These are phyloP conservation scores for Gonapodya prolifera DNA, from an alignment of 192 early-diverging fungal species.

Conservation along the genomic window DNA sequence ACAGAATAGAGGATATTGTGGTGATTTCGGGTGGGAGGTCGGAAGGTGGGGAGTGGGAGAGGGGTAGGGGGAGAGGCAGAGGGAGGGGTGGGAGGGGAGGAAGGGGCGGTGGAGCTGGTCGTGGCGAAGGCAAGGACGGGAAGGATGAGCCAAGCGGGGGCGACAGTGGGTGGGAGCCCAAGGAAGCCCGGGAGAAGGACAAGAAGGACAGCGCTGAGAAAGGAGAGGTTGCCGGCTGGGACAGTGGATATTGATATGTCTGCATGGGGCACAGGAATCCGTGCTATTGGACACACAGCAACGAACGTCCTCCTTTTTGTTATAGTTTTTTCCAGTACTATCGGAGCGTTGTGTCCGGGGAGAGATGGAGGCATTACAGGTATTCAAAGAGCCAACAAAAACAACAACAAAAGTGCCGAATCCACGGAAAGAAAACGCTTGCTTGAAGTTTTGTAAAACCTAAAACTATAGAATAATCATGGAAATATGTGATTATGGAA, in stretches of 20 bases:
- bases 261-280: no score
- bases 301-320: no score
- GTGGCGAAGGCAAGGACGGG: background rate
- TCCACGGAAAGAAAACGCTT: no score
- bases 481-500: no score
- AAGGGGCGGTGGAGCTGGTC: background rate
- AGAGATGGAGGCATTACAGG: no score
- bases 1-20: background rate
- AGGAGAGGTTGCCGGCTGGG: background rate
- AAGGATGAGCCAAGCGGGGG: background rate
- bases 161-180: background rate
- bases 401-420: no score
- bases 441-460: no score
- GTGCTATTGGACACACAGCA: no score
- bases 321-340: no score
- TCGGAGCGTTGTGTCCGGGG: no score
- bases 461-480: no score
- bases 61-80: background rate
- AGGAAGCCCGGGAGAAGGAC: background rate
- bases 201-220: background rate
- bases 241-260: background rate
- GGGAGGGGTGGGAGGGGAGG: background rate
- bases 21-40: background rate
- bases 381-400: no score
- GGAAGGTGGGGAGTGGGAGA: background rate